Percentiles rank a stretch among this genome's conserved stretches.
phyloP scores from a whole-genome alignment of 83 land plant species.

The Picea abies region DNA sequence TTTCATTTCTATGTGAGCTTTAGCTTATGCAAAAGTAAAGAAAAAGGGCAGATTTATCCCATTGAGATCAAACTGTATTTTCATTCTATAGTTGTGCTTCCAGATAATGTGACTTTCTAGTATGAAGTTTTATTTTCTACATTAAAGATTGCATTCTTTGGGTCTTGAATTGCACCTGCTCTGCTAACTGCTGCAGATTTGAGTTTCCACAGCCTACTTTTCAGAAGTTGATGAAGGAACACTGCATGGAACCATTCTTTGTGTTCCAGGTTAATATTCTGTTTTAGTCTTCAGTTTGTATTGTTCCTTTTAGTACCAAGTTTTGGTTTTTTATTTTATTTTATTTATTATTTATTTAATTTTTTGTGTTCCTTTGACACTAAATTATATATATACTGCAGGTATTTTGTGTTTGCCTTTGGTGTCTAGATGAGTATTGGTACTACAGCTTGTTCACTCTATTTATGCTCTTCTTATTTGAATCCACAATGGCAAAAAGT shows the following conservation, averaged over 20 bases:
- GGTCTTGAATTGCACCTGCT: not conserved
- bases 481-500: conserved; percentile 96
- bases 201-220: conserved; percentile 98
- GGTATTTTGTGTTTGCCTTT: conserved; percentile 99
- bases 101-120: not conserved
- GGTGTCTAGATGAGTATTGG: conserved; percentile 99
- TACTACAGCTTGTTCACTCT: conserved; percentile 97
- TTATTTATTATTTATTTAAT: not conserved
- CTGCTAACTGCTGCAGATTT: conserved; percentile 56
- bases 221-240: conserved; percentile 94
- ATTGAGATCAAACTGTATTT: not conserved
- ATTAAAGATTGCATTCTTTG: not conserved
- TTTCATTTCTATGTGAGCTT: not conserved
- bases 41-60: not conserved
- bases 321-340: not conserved
- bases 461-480: conserved; percentile 96
- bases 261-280: conserved; percentile 85
- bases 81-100: not conserved
- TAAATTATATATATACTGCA: conserved; percentile 28
- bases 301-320: conserved; percentile 5
- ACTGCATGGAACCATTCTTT: conserved; percentile 97
- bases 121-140: not conserved
- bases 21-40: not conserved
- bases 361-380: not conserved
- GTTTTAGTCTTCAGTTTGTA: not conserved